Base-by-base conservation (phyloP, 2,329 filamentous ascomycete species). In the Penicillium frequentans region DNA sequence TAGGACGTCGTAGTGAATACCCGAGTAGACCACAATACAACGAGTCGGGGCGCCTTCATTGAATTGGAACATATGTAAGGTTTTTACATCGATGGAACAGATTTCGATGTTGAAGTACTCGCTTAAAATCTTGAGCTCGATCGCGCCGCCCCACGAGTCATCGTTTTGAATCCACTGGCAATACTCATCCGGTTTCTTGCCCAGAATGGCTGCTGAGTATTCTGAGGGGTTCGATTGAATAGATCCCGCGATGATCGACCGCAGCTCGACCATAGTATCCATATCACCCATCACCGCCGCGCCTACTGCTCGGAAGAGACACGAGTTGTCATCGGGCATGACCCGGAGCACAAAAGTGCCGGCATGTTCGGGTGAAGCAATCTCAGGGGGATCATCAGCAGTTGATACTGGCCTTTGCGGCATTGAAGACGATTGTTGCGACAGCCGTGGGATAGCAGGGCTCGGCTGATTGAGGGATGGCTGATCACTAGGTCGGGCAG, bases 321-420 rank as follows among this genome's bases (percentile, higher is more conserved):
- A 98, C 57, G 88, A 91, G 75, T 97, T 97, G 74, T 98, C 93
- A 70, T 97, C 93, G 5, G 93, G 91, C 93, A 98, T 97, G 50
- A 98, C 90, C 14, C 93, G 88, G 19, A 97, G 83, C 9, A 96
- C 89, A 19, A 84, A 73, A 1, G 81, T 83, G 47, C 84, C 84
- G 31, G 77, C 77, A 49, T 84, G 81, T 27, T 81, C 77, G 7
- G 84, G 81, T 0, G 87, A 78, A 0, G 81, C 76, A 1, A 89
- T 74, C 65, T 88, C 85, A 0, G 86, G 86, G 1, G 86, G 84
- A 61, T 89, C 86, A 46, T 80, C 78, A 42, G 83, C 78, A 24
- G 76, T 64, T 5, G 77, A 70, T 55, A 67, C 58, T 29, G 72
- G 60, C 56, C 79, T 82, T 44, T 77, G 72, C 37, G 79, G 71